Evolutionary conservation across 2,329 filamentous ascomycete species (phyloP).

Genomic region (Ceratocystis alfenasii): DNA sequence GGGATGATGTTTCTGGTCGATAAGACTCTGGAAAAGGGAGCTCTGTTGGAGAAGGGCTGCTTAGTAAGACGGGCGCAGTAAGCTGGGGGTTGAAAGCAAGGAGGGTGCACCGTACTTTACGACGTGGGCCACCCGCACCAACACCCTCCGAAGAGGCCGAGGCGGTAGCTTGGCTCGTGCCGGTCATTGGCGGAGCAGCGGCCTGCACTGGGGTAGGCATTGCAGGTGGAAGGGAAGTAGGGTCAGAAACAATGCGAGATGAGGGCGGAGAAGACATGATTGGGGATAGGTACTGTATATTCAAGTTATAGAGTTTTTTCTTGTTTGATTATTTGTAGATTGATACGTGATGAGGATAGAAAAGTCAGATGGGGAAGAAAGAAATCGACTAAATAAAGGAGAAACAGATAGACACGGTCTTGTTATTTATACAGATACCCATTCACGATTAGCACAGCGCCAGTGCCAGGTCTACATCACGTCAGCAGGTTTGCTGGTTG

Average conservation of each 20-base stretch:
- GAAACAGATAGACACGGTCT: no score
- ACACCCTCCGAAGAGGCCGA: neutral
- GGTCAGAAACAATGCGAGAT: neutral
- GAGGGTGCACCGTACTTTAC: neutral
- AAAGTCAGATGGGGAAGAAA: no score
- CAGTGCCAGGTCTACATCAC: neutral
- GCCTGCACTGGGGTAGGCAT: neutral
- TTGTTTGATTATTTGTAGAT: no score
- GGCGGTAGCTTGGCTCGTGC: neutral
- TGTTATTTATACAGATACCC: neutral
- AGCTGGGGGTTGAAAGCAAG: neutral
- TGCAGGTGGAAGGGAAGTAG: neutral
- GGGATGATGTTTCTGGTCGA: conserved; percentile 39
- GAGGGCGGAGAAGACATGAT: neutral
- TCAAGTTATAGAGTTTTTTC: neutral
- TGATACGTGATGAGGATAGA: no score
- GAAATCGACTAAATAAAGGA: no score
- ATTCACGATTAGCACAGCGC: neutral
- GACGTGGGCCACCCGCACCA: neutral
- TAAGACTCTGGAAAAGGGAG: conserved; percentile 37
- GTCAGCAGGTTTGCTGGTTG: neutral
- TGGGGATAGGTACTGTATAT: neutral
- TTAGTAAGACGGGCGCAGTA: neutral
- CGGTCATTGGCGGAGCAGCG: neutral
- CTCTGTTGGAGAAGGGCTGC: neutral